Conservation (phyloP, 108 stramenopile genomes). For the Skeletonema marinoi region DNA sequence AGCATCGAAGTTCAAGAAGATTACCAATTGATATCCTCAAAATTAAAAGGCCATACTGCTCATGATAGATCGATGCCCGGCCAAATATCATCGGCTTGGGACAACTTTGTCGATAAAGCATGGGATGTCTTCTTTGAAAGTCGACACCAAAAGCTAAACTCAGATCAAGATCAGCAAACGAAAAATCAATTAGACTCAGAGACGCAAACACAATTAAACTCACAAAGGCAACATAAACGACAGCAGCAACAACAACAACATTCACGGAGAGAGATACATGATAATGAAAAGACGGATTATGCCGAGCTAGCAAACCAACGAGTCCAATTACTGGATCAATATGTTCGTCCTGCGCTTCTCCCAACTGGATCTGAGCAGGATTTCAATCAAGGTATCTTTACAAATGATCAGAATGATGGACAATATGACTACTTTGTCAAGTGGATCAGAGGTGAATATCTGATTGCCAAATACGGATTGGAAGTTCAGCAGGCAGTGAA, state of each 20-base stretch:
- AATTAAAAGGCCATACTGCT: conserved; percentile 5
- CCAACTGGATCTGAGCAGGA: conserved; percentile 58
- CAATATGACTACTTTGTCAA: conserved; percentile 51
- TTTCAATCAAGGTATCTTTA: conserved; percentile 50
- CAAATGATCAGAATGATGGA: conserved; percentile 7
- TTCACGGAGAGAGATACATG: neutral
- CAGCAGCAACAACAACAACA: neutral
- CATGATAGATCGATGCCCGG: neutral
- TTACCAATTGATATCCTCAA: conserved; percentile 5
- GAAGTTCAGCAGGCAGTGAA: conserved; percentile 34
- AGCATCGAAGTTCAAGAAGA: conserved; percentile 62
- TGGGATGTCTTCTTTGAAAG: conserved; percentile 39
- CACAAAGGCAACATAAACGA: conserved; percentile 7
- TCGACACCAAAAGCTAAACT: conserved; percentile 20
- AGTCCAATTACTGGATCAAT: conserved; percentile 51
- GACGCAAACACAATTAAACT: neutral
- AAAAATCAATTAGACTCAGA: conserved; percentile 6
- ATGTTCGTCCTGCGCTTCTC: conserved; percentile 66
- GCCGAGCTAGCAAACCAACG: conserved; percentile 21
- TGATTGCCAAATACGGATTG: conserved; percentile 67
- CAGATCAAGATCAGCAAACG: conserved; percentile 1
- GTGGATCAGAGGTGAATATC: conserved; percentile 74
- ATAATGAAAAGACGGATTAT: neutral
- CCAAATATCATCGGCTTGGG: conserved; percentile 23
- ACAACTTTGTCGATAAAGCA: conserved; percentile 38